Evolutionary conservation across 768 basidiomycete species (phyloP).

Genomic region (Leccinellum albellum): DNA sequence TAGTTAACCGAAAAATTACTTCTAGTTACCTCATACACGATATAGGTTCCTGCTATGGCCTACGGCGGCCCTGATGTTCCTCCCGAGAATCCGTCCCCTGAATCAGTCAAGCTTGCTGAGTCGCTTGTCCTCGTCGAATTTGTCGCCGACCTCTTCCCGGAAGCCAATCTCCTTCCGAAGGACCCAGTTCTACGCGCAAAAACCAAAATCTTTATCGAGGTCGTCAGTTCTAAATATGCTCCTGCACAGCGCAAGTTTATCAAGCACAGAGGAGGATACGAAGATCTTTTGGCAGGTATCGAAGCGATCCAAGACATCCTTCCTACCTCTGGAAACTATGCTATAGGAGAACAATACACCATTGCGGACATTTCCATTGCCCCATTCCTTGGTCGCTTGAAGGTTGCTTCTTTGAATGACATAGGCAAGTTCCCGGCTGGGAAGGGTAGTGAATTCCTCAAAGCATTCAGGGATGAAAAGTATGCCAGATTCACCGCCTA

Average conservation of each 20-base stretch:
- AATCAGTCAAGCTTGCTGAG: conserved; percentile 59
- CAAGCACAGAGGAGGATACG: conserved; percentile 37
- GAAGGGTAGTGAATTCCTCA: conserved; percentile 42
- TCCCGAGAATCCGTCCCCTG: conserved; percentile 54
- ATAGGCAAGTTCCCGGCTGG: conserved; percentile 48
- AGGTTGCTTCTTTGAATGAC: conserved; percentile 44
- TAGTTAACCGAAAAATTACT: background rate
- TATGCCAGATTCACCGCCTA: conserved; percentile 53
- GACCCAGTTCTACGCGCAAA: conserved; percentile 56
- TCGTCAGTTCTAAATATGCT: conserved; percentile 43
- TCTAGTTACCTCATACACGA: background rate
- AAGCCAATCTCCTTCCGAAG: conserved; percentile 46
- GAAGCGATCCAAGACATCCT: conserved; percentile 51
- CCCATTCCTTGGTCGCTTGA: conserved; percentile 58
- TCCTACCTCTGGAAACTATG: conserved; percentile 39
- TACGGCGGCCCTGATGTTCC: conserved; percentile 59
- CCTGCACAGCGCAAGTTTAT: conserved; percentile 38
- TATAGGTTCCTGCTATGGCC: conserved; percentile 37
- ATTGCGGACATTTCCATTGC: conserved; percentile 60
- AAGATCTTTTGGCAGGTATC: conserved; percentile 39
- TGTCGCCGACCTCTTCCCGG: conserved; percentile 55
- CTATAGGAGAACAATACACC: conserved; percentile 32
- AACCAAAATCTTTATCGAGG: conserved; percentile 61
- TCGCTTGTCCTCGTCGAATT: conserved; percentile 66
- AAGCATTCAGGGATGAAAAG: conserved; percentile 37